Conservation (phyloP, 2,329 filamentous ascomycete species). For the Colletotrichum endophyticum region DNA sequence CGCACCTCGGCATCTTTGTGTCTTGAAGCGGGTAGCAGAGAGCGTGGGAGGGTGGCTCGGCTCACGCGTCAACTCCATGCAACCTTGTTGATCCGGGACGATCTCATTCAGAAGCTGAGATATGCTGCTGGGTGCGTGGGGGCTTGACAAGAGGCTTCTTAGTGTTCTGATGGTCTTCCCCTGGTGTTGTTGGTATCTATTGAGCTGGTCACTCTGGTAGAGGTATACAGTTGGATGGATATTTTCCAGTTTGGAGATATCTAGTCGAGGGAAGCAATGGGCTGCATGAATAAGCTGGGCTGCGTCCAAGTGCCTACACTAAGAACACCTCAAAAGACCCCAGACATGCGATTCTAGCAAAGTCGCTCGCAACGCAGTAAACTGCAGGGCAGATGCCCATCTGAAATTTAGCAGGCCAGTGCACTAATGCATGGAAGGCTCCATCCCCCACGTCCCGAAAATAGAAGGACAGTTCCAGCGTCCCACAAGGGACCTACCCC, state of each 20-base stretch:
- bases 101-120: background rate
- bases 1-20: background rate
- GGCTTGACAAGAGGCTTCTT: background rate
- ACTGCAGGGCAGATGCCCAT: background rate
- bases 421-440: slow-evolving; percentile 20
- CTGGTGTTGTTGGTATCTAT: background rate
- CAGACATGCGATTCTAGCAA: background rate
- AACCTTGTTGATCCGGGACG: background rate
- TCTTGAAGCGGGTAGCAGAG: background rate
- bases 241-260: too few relatives aligned
- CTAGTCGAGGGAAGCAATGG: too few relatives aligned
- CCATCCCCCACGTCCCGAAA: slow-evolving; percentile 13
- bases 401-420: background rate
- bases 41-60: background rate
- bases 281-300: background rate
- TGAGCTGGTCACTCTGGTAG: too few relatives aligned
- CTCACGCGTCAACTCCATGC: background rate
- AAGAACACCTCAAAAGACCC: background rate
- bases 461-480: background rate
- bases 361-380: background rate
- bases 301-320: background rate
- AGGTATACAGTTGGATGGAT: too few relatives aligned
- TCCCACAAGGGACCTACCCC: slow-evolving; percentile 1
- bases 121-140: background rate
- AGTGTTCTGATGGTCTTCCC: background rate